Evolutionary conservation across 2,329 filamentous ascomycete species (phyloP).

Genomic region (Coniochaeta ligniaria): DNA sequence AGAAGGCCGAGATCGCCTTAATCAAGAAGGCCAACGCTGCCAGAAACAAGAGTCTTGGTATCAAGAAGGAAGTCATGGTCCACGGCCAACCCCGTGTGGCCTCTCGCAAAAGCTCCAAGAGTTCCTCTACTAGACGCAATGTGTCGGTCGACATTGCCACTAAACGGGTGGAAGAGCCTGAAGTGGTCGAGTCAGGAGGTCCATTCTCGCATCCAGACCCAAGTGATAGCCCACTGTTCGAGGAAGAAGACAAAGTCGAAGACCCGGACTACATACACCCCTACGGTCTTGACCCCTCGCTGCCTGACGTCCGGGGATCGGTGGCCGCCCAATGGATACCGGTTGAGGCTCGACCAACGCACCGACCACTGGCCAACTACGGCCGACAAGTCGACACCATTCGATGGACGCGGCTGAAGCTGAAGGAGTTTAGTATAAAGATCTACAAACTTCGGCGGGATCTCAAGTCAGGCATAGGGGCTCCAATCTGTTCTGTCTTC

Average conservation of each 20-base stretch:
- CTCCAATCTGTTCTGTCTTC: conserved; percentile 70
- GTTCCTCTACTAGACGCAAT: neutral
- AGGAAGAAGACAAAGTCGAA: conserved; percentile 37
- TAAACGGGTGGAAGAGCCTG: neutral
- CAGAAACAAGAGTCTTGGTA: conserved; percentile 38
- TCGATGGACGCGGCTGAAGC: conserved; percentile 67
- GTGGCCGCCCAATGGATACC: conserved; percentile 62
- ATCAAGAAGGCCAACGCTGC: conserved; percentile 66
- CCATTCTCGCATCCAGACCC: neutral
- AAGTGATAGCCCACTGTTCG: conserved; percentile 3
- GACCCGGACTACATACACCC: conserved; percentile 36
- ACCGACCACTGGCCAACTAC: conserved; percentile 54
- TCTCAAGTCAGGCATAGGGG: conserved; percentile 57
- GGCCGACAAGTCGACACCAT: conserved; percentile 86
- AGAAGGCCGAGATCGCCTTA: conserved; percentile 74
- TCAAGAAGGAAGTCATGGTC: conserved; percentile 2
- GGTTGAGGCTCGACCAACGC: conserved; percentile 61
- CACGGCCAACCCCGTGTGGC: neutral
- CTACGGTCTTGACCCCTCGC: conserved; percentile 19
- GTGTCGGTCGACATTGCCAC: conserved; percentile 3
- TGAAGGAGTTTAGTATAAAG: conserved; percentile 32
- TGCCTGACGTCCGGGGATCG: conserved; percentile 34
- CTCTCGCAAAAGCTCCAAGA: neutral
- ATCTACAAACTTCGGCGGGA: conserved; percentile 42
- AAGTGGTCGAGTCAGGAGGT: neutral